Conservation (phyloP, 2,329 filamentous ascomycete species). For the Pseudogymnoascus pannorum region DNA sequence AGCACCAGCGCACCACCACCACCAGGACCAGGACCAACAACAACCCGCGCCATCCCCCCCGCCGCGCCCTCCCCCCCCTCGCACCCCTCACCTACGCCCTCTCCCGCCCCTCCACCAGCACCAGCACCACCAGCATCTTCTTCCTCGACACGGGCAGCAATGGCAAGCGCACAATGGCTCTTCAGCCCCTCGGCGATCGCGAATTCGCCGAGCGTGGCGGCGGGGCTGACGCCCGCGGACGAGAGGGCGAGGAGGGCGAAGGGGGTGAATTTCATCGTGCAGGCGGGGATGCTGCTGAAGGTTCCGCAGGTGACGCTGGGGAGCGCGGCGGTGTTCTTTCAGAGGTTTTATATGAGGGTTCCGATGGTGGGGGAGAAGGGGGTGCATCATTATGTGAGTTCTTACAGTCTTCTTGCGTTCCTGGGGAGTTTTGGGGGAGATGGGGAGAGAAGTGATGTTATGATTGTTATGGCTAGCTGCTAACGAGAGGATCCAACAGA, state of each 20-base stretch:
- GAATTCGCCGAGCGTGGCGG: slow-evolving; percentile 75
- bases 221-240: slow-evolving; percentile 69
- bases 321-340: slow-evolving; percentile 89
- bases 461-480: too few species aligned
- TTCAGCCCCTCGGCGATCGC: slow-evolving; percentile 78
- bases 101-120: slow-evolving; percentile 27
- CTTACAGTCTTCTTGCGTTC: too few species aligned
- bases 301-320: slow-evolving; percentile 86
- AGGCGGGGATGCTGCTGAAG: slow-evolving; percentile 87
- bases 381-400: slow-evolving; percentile 79
- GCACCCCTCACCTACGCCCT: slow-evolving; percentile 7
- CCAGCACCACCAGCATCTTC: too few species aligned
- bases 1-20: too few species aligned
- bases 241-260: slow-evolving; percentile 79
- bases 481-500: slow-evolving; percentile 36
- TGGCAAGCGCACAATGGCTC: slow-evolving; percentile 61
- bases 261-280: slow-evolving; percentile 92
- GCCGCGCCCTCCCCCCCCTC: not conserved
- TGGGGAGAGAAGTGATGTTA: too few species aligned
- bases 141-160: slow-evolving; percentile 34
- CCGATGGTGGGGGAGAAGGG: slow-evolving; percentile 69
- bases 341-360: slow-evolving; percentile 88
- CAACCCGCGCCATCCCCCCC: not conserved
- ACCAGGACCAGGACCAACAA: too few species aligned
- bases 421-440: too few species aligned